Evolutionary conservation across 2,329 filamentous ascomycete species (phyloP), one percentile per base, ranked within the genome.

Genomic region (Verticillium dahliae): DNA sequence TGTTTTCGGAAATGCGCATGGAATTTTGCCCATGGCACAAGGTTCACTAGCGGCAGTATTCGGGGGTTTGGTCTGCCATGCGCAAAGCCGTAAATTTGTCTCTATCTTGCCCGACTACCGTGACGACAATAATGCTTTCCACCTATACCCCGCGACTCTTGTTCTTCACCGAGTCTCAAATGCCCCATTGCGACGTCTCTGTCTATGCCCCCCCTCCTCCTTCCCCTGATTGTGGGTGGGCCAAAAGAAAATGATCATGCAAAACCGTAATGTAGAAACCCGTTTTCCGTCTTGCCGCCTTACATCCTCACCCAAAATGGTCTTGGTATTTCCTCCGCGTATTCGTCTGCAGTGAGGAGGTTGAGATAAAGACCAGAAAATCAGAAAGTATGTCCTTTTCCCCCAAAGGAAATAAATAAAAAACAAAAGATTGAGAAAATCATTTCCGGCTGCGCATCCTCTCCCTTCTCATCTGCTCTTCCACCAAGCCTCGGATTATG

Each of bases 241-340:
- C 27, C 4, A 5, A 31, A 31, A 31, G n/a, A 45, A 45, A n/a
- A 45, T 37, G 35, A 10, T n/a, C n/a, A 45, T 45, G 39, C 39
- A 22, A 37, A 11, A 22, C n/a, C 39, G n/a, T 45, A 22, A 45
- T 45, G 39, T 7, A 45, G 15, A 45, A 45, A 45, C 39, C 6
- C n/a, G 6, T 45, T 45, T 45, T 18, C 39, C n/a, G 39, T 45
- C 39, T 45, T 34, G 18, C 13, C 31, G 13, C 4, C 33, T 14
- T 33, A 6, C 54, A 5, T 37, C 34, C 34, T 57, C 45, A 27
- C 45, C 45, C 45, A 52, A 52, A 18, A 52, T 50, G 45, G 45
- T 52, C 45, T 4, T 52, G 45, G 55, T 57, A 57, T 57, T 57
- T 57, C 55, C 55, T 57, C 55, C 55, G 55, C 55, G n/a, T 37